Conservation (phyloP, 176 grass and related monocot species). For the Rhynchospora breviuscula region DNA sequence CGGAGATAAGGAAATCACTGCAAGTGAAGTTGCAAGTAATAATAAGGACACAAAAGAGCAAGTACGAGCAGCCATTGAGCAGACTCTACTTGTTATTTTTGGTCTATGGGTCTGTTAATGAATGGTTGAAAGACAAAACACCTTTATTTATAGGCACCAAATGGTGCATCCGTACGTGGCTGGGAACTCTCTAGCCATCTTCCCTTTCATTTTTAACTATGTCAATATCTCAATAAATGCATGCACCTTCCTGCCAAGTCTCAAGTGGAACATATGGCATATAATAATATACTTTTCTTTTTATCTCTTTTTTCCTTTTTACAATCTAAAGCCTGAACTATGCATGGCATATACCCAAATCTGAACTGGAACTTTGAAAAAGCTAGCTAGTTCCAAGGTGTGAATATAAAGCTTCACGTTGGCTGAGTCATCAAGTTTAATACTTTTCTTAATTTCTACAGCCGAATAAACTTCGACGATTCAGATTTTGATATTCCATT, state of each 20-base stretch:
- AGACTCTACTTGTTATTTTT: neutral
- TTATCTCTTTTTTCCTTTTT: too few relatives aligned
- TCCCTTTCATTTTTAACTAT: neutral
- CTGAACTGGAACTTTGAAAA: too few relatives aligned
- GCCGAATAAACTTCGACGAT: too few relatives aligned
- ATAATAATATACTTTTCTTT: too few relatives aligned
- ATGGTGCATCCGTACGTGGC: neutral
- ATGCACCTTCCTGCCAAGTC: neutral
- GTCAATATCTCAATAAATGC: neutral
- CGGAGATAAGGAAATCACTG: neutral
- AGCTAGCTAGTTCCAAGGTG: too few relatives aligned
- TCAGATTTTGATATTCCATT: too few relatives aligned
- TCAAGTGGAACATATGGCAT: neutral
- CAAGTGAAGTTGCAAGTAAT: conserved; percentile 11
- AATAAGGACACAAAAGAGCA: neutral
- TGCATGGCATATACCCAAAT: too few relatives aligned
- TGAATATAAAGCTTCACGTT: too few relatives aligned
- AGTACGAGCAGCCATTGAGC: neutral
- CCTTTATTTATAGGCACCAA: neutral
- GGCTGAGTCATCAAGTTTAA: too few relatives aligned
- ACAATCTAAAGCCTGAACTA: too few relatives aligned
- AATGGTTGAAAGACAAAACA: neutral
- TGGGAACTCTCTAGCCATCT: neutral
- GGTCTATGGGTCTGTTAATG: neutral
- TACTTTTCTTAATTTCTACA: too few relatives aligned